Conservation (phyloP, 2,329 filamentous ascomycete genomes). For the Aaosphaeria arxii region DNA sequence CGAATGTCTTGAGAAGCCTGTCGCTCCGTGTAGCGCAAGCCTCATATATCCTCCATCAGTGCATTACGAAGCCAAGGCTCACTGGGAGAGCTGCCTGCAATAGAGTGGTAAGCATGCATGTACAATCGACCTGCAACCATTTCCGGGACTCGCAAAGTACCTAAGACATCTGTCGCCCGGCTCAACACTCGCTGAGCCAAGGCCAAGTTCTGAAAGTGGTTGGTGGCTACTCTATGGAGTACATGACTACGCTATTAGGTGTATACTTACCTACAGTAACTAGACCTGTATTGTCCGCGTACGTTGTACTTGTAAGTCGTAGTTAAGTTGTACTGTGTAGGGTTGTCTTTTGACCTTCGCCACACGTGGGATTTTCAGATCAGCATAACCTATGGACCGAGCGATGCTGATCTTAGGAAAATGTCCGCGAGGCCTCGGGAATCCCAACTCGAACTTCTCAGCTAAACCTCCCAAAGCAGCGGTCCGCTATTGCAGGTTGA, state of each 20-base stretch:
- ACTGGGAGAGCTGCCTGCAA: too few species aligned
- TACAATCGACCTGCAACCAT: too few species aligned
- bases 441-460: not conserved
- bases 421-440: not conserved
- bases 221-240: too few species aligned
- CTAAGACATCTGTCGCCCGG: too few species aligned
- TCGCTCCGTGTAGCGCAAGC: too few species aligned
- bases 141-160: too few species aligned
- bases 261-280: not conserved
- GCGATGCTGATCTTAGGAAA: not conserved
- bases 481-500: not conserved
- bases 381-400: not conserved
- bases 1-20: conserved; percentile 1
- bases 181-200: too few species aligned
- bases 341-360: not conserved
- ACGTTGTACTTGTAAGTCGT: not conserved
- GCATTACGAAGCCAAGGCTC: too few species aligned
- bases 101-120: too few species aligned
- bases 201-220: too few species aligned
- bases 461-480: not conserved
- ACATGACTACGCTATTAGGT: not conserved
- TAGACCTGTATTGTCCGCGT: not conserved
- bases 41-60: too few species aligned
- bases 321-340: not conserved
- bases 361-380: not conserved